Evolutionary conservation across 2,329 filamentous ascomycete genomes (phyloP), one percentile per base, ranked within the genome.

Genomic region (Dothideomycetidae sp.): DNA sequence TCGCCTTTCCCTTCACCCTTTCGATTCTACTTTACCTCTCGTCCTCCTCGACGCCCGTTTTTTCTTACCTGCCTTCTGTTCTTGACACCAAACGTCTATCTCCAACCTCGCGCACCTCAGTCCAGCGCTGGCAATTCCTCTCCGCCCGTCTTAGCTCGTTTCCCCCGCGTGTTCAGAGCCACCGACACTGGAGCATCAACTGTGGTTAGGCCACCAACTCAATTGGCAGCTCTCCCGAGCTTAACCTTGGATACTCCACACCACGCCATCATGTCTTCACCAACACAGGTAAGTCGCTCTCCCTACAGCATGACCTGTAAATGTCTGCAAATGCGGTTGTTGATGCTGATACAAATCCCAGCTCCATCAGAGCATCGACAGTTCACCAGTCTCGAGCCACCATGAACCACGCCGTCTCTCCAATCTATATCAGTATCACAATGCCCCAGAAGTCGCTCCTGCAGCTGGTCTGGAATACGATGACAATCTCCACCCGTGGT

Each of bases 401-500:
- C 11, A 26, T 19, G 7, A 10, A 3, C 38, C 28, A 15, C 28
- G 28, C 13, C 38, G 52, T 23, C 47, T 56, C n/a, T 56, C 53
- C 19, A 51, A 52, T 29, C 42, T 57, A 15, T 58, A 58, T 44
- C 53, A 58, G 48, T 58, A 57, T 43, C 55, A 58, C 52, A 57
- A 56, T 42, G 55, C 55, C 10, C 55, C 55, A 17, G 55, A 58
- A 43, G 53, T 58, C 35, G 52, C 54, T n/a, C 55, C 55, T 5
- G 54, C 54, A 16, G 52, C 56, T 39, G 55, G 55, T 39, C 46
- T 58, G 32, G 55, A 58, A 41, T 58, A 56, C 51, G 55, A 58
- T 38, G 54, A 57, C 46, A 52, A 46, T 23, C 43, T 50, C 21
- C 54, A 56, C 36, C 50, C 55, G 9, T 46, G 44, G 19, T 58